These are phyloP conservation scores for Delphinella strobiligena DNA, from an alignment of 2,329 filamentous ascomycete species.

Conservation along the genomic window DNA sequence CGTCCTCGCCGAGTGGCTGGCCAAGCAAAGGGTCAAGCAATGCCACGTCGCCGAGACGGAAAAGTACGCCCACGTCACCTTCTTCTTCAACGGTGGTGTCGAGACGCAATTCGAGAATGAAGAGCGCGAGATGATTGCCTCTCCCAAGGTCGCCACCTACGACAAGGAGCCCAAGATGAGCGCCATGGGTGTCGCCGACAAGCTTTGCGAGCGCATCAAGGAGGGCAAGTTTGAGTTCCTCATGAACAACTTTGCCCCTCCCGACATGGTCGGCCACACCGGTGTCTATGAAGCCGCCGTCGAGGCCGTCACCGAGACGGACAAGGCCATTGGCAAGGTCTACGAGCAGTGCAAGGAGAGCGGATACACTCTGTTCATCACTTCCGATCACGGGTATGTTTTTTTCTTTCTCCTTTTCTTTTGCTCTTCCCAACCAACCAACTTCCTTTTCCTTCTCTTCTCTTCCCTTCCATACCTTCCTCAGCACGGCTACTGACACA, in stretches of 20 bases:
- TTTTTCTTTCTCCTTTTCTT: too few species aligned
- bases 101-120: conserved; percentile 94
- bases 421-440: too few species aligned
- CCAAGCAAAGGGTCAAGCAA: conserved; percentile 80
- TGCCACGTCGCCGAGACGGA: conserved; percentile 97
- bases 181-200: conserved; percentile 76
- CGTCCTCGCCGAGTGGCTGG: conserved; percentile 93
- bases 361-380: conserved; percentile 89
- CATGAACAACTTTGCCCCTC: conserved; percentile 99
- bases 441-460: too few species aligned
- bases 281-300: conserved; percentile 94
- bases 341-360: conserved; percentile 89
- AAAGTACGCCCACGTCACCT: conserved; percentile 98
- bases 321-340: conserved; percentile 86
- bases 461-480: too few species aligned
- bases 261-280: conserved; percentile 98
- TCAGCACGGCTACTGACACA: too few species aligned
- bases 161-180: conserved; percentile 95
- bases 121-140: conserved; percentile 84
- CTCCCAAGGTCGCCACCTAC: conserved; percentile 91
- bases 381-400: conserved; percentile 92
- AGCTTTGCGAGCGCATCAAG: conserved; percentile 74
- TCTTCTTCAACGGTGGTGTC: conserved; percentile 99
- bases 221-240: conserved; percentile 87
- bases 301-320: conserved; percentile 70